phyloP scores from a whole-genome alignment of 1,139 yeast genomes.

The Casaregolazyma suthepensis region DNA sequence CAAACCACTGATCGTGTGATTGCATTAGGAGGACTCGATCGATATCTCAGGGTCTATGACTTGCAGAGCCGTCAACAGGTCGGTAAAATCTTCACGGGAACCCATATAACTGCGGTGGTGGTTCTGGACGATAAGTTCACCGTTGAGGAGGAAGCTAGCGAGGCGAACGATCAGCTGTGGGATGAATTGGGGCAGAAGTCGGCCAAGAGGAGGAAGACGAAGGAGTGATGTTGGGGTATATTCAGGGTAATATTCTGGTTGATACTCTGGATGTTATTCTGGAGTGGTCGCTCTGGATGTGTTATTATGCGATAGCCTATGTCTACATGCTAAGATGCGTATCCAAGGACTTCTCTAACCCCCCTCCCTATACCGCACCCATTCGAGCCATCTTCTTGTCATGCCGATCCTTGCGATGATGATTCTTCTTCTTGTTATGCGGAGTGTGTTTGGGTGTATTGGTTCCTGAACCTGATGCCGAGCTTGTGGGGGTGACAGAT shows the following conservation, averaged over 20 bases:
- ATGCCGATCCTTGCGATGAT: slow-evolving; percentile 8
- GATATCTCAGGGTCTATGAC: slow-evolving; percentile 76
- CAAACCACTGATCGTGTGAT: slow-evolving; percentile 24
- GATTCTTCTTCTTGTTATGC: slow-evolving; percentile 6
- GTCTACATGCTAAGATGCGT: no score
- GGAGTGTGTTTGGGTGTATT: slow-evolving; percentile 6
- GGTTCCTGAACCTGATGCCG: slow-evolving; percentile 3
- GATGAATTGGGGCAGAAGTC: slow-evolving; percentile 23
- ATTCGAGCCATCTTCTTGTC: slow-evolving; percentile 9
- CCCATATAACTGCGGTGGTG: slow-evolving; percentile 56
- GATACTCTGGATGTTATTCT: no score
- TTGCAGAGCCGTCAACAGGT: slow-evolving; percentile 49
- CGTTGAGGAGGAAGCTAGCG: slow-evolving; percentile 16
- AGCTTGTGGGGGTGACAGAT: neutral
- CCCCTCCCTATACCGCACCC: slow-evolving; percentile 5
- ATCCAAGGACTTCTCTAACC: no score
- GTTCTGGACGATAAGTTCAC: slow-evolving; percentile 36
- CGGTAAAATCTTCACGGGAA: slow-evolving; percentile 70
- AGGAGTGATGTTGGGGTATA: no score
- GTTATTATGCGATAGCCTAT: no score
- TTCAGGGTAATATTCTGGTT: no score
- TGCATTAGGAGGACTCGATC: slow-evolving; percentile 76
- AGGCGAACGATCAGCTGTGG: slow-evolving; percentile 31
- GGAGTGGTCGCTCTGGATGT: no score
- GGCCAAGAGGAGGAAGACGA: slow-evolving; percentile 30